Evolutionary conservation across 2,329 filamentous ascomycete genomes (phyloP), one percentile per base, ranked within the genome.

Genomic region (Sclerotinia glacialis): DNA sequence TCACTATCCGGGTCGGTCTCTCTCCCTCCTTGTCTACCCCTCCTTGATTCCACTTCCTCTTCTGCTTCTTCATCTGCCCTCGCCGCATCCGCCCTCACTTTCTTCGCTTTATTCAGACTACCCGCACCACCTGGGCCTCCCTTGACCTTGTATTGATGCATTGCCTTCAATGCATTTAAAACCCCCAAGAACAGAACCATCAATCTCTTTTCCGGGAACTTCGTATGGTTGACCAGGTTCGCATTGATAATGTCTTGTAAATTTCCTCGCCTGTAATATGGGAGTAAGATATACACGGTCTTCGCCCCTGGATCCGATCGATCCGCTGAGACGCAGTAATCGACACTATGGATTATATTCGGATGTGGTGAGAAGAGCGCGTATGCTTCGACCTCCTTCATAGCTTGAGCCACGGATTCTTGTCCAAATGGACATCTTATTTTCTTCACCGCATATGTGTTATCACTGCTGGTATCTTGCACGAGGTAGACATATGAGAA

Each of bases 401-500:
- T 89, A 62, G 95, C 95, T 77, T 92, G 92, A 72, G 92, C 88
- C 67, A 99, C 94, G 34, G 92, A 97, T 82, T 99, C 95, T 78
- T 95, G 90, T 72, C 95, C 95, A 76, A 99, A 98, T 5, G 95
- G 94, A 83, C 95, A 99, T 77, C 94, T 89, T 78, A 99, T 99
- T 85, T 99, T 99, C 80, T 99, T 99, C 69, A 98, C 88, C 23
- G 95, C 95, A 78, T 96, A 94, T 56, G 97, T 86, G 74, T 94
- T 88, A 68, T 91, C 90, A 63, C 87, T 90, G 65, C 86, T 83
- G 58, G 90, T 94, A 78, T 97, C 93, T 83, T 98, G 91, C 68
- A 99, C 95, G 68, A 99, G 91, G 80, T 99, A 99, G 73, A 99
- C 95, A 79, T 98, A 99, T 71, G 93, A 97, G 83, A 99, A 99